phyloP scores from a whole-genome alignment of 257 asterid genomes.

The Mitragyna speciosa region DNA sequence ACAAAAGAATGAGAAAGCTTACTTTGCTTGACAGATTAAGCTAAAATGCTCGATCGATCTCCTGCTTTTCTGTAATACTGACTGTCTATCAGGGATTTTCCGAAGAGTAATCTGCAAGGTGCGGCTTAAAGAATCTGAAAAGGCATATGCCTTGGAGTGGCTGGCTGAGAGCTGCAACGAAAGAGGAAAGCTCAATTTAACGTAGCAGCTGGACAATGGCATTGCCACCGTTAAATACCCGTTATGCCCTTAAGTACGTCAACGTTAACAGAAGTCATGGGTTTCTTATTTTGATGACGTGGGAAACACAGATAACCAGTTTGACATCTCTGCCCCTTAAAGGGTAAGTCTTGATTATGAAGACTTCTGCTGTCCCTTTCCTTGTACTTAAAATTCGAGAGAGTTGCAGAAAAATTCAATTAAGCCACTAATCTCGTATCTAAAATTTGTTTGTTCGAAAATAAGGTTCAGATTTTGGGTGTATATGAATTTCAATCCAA shows the following conservation, averaged over 20 bases:
- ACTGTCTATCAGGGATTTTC: not conserved
- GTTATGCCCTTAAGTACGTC: constrained; percentile 4
- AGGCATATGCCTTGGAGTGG: not conserved
- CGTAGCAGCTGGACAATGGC: not conserved
- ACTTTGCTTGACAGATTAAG: constrained; percentile 9
- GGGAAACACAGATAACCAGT: not conserved
- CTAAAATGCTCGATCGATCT: not conserved
- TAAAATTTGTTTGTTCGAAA: no score
- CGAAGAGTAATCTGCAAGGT: not conserved
- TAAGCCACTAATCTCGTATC: no score
- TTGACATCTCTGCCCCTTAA: constrained; percentile 14
- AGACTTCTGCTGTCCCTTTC: not conserved
- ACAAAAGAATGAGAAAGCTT: not conserved
- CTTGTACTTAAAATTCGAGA: no score
- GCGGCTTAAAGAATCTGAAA: not conserved
- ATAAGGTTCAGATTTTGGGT: no score
- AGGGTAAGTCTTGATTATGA: not conserved
- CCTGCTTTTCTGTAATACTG: not conserved
- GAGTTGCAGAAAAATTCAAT: not conserved
- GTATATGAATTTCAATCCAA: no score
- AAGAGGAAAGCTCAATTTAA: not conserved
- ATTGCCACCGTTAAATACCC: constrained; percentile 5
- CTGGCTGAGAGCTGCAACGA: not conserved
- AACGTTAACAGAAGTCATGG: not conserved
- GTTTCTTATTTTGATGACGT: not conserved